Percentiles rank a stretch among this genome's conserved stretches.
phyloP scores from a whole-genome alignment of 1,284 basidiomycete genomes.

The Coniferiporia sulphurascens region DNA sequence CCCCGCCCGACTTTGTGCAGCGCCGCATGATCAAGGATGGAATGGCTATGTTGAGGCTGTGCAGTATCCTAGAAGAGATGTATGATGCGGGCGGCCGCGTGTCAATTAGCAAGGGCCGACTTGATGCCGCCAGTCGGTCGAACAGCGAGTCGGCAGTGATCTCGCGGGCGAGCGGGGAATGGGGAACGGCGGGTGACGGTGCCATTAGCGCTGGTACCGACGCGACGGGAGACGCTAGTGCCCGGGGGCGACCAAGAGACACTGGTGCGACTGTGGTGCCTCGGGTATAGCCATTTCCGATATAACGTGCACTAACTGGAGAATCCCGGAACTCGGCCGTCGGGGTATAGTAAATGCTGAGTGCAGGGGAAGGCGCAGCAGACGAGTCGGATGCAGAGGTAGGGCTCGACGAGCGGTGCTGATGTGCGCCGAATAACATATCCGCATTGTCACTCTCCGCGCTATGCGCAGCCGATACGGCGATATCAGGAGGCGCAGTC shows the following conservation, averaged over 20 bases:
- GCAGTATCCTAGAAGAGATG: constrained; percentile 54
- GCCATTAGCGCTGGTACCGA: constrained; percentile 9
- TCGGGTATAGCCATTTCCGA: constrained; percentile 18
- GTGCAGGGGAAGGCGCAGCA: constrained; percentile 43
- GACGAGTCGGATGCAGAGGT: constrained; percentile 29
- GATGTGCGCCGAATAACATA: constrained; percentile 1
- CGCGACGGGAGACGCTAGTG: constrained; percentile 3
- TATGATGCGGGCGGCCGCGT: constrained; percentile 67
- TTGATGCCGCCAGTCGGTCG: constrained; percentile 43
- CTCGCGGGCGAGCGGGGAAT: constrained; percentile 30
- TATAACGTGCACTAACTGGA: constrained; percentile 29
- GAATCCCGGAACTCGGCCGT: constrained; percentile 32
- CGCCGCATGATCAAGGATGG: constrained; percentile 84
- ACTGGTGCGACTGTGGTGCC: constrained; percentile 22
- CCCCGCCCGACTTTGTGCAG: constrained; percentile 61
- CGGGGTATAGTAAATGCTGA: constrained; percentile 59
- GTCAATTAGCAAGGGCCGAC: constrained; percentile 70
- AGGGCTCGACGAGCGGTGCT: constrained; percentile 25
- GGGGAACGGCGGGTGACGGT: constrained; percentile 14
- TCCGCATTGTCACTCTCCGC: not conserved
- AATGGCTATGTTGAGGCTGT: constrained; percentile 77
- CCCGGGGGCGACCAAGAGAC: constrained; percentile 17
- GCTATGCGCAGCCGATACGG: constrained; percentile 25
- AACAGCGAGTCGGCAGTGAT: constrained; percentile 47
- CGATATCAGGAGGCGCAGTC: constrained; percentile 31